These are phyloP conservation scores for Cynanchum wilfordii DNA, from an alignment of 257 asterid species.

Conservation along the genomic window DNA sequence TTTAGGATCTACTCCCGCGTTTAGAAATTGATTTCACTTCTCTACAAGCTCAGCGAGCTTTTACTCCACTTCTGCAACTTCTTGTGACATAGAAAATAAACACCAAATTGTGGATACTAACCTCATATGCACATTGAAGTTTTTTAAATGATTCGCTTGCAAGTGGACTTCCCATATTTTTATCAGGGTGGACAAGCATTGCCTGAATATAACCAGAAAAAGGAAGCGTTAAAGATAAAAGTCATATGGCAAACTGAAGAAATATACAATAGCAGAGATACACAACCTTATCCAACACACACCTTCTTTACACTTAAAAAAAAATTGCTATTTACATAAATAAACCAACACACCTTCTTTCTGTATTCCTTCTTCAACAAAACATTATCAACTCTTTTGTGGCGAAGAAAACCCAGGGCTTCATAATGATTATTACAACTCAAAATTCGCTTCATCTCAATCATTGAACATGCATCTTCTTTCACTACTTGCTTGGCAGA, in stretches of 20 bases:
- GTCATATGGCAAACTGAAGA: background rate
- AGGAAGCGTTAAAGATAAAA: background rate
- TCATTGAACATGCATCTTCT: slow-evolving; percentile 57
- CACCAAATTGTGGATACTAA: slow-evolving; percentile 20
- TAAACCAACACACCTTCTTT: slow-evolving; percentile 58
- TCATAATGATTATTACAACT: slow-evolving; percentile 77
- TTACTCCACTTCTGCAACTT: slow-evolving; percentile 9
- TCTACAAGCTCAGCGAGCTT: no score
- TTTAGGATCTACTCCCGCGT: no score
- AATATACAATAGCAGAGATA: background rate
- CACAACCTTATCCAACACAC: background rate
- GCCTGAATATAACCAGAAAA: slow-evolving; percentile 44
- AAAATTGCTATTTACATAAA: background rate
- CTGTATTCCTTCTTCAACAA: slow-evolving; percentile 85
- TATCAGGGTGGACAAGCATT: slow-evolving; percentile 98
- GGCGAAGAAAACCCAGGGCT: slow-evolving; percentile 74
- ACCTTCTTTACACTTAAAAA: slow-evolving; percentile 54
- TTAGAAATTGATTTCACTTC: no score
- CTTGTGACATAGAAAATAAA: slow-evolving; percentile 12
- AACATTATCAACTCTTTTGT: slow-evolving; percentile 60
- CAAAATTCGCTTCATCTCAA: slow-evolving; percentile 86
- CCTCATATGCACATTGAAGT: slow-evolving; percentile 98
- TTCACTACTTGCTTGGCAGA: slow-evolving; percentile 49
- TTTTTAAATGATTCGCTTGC: slow-evolving; percentile 97
- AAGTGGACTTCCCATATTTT: slow-evolving; percentile 86